Conservation (phyloP, 371 early-diverging fungal species). For the Furculomyces boomerangus region DNA sequence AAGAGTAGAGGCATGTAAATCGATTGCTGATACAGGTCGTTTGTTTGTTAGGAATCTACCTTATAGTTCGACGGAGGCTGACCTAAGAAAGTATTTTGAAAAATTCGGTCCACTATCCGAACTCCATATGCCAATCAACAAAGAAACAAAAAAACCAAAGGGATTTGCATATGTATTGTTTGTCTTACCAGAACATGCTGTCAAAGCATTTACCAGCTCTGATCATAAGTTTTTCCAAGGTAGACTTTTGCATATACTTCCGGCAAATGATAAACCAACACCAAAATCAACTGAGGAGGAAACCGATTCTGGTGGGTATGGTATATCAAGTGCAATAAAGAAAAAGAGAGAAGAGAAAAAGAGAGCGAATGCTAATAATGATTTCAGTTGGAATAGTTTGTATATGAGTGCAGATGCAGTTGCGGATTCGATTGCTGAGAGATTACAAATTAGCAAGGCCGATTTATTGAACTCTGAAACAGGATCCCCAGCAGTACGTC, state of each 20-base stretch:
- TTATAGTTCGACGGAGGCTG: conserved; percentile 73
- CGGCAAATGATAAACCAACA: conserved; percentile 71
- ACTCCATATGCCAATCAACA: conserved; percentile 82
- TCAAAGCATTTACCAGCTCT: conserved; percentile 59
- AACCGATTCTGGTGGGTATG: conserved; percentile 17
- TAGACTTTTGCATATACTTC: conserved; percentile 66
- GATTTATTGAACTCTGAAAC: conserved; percentile 64
- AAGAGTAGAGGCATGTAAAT: conserved; percentile 20
- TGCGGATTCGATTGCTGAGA: conserved; percentile 79
- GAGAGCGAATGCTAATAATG: conserved; percentile 54
- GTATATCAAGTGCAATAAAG: conserved; percentile 34
- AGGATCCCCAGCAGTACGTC: conserved; percentile 68
- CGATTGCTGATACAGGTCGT: conserved; percentile 85
- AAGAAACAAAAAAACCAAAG: conserved; percentile 77
- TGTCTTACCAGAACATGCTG: conserved; percentile 80
- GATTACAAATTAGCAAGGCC: conserved; percentile 67
- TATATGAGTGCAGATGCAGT: conserved; percentile 93
- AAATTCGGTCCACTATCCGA: conserved; percentile 82
- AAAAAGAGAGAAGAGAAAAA: conserved; percentile 57
- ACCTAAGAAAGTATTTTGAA: conserved; percentile 56
- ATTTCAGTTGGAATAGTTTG: conserved; percentile 87
- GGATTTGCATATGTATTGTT: conserved; percentile 83
- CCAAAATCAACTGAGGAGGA: conserved; percentile 36
- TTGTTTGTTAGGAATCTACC: conserved; percentile 83
- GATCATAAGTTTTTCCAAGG: conserved; percentile 82